Evolutionary conservation across 805 yeast genomes (phyloP).

Genomic region (Starmerella kuoi): DNA sequence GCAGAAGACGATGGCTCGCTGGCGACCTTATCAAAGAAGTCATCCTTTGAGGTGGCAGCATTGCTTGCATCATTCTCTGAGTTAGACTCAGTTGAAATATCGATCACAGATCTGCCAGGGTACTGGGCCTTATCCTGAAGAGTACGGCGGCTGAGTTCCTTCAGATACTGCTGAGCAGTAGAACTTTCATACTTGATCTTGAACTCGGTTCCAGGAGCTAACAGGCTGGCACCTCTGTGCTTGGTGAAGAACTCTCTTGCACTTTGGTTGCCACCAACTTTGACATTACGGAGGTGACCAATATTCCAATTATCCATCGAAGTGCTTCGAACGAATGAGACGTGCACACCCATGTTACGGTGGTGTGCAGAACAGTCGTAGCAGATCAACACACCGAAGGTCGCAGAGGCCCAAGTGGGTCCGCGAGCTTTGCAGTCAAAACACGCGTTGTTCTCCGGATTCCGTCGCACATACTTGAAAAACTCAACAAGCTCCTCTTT

Average conservation of each 20-base stretch:
- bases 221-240: conserved; percentile 69
- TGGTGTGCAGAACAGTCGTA: conserved; percentile 92
- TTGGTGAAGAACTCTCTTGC: conserved; percentile 74
- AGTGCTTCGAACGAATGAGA: conserved; percentile 86
- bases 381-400: conserved; percentile 87
- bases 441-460: conserved; percentile 64
- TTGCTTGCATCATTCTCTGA: conserved; percentile 41
- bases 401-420: conserved; percentile 98
- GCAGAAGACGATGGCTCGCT: conserved; percentile 27
- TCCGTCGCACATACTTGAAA: conserved; percentile 49
- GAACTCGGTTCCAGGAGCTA: conserved; percentile 48
- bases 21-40: conserved; percentile 85
- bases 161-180: conserved; percentile 70
- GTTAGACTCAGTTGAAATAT: conserved; percentile 10
- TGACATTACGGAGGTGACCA: conserved; percentile 79
- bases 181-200: conserved; percentile 67
- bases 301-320: conserved; percentile 91
- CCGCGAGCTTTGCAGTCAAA: conserved; percentile 90
- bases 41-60: conserved; percentile 39
- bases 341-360: conserved; percentile 90
- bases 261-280: conserved; percentile 81
- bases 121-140: conserved; percentile 51
- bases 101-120: conserved; percentile 41
- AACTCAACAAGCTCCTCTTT: conserved; percentile 58
- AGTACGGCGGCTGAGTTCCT: conserved; percentile 61